These are phyloP conservation scores for Sclerotinia minor DNA, from an alignment of 2,329 filamentous ascomycete species.

Conservation along the genomic window DNA sequence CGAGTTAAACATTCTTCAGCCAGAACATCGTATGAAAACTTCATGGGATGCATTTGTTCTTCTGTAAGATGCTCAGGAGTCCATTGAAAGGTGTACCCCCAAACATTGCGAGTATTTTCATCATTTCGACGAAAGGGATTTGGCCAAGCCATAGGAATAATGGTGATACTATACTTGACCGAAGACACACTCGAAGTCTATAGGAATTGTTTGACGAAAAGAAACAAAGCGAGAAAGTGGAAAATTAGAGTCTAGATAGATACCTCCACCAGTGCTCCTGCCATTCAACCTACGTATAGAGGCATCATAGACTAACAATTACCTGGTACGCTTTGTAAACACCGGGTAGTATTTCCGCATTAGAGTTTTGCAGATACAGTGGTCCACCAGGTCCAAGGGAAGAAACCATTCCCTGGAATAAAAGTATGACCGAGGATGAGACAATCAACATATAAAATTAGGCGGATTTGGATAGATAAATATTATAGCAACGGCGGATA, in stretches of 20 bases:
- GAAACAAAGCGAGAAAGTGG: background rate
- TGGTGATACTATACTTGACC: background rate
- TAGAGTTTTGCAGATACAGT: background rate
- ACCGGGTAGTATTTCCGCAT: background rate
- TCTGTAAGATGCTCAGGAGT: constrained; percentile 62
- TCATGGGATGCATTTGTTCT: constrained; percentile 60
- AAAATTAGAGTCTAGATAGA: background rate
- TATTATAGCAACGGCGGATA: background rate
- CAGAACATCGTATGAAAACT: constrained; percentile 67
- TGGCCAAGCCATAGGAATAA: constrained; percentile 13
- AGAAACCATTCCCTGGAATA: background rate
- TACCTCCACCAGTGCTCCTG: background rate
- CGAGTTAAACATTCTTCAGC: constrained; percentile 65
- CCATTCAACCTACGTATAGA: background rate
- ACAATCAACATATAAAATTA: background rate
- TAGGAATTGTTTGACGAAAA: background rate
- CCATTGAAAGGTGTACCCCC: constrained; percentile 70
- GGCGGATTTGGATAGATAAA: background rate
- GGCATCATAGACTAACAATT: background rate
- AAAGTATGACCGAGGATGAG: background rate
- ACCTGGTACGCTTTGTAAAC: background rate
- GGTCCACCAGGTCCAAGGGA: background rate
- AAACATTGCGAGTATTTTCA: constrained; percentile 43
- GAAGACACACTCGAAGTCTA: background rate
- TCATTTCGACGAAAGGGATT: constrained; percentile 33